Conservation (phyloP, 2,329 filamentous ascomycete species). For the Diaporthe vexans region DNA sequence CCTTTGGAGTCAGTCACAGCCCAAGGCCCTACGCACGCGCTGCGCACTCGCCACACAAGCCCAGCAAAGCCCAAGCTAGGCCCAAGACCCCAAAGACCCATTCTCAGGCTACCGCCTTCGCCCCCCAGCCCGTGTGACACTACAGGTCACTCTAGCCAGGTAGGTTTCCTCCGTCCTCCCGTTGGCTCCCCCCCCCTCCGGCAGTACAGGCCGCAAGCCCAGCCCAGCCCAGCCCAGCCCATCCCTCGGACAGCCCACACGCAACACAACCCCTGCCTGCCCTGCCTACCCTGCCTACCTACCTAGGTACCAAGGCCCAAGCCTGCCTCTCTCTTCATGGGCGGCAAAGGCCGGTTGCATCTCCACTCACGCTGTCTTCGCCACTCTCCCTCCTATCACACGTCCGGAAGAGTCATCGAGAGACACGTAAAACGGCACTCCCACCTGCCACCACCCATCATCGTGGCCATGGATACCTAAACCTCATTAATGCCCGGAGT, state of each 20-base stretch:
- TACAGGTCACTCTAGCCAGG: slow-evolving; percentile 42
- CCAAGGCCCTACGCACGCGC: slow-evolving; percentile 27
- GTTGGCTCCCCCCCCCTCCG: slow-evolving; percentile 11
- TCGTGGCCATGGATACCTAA: slow-evolving; percentile 41
- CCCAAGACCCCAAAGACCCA: slow-evolving; percentile 47
- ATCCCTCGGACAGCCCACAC: slow-evolving; percentile 26
- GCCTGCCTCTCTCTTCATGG: slow-evolving; percentile 32
- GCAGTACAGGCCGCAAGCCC: slow-evolving; percentile 31
- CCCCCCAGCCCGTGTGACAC: slow-evolving; percentile 46
- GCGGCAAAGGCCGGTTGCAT: slow-evolving; percentile 42
- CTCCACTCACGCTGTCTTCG: slow-evolving; percentile 37
- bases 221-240: slow-evolving; percentile 38
- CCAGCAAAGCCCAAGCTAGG: slow-evolving; percentile 41
- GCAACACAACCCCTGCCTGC: neutral
- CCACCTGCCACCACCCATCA: slow-evolving; percentile 33
- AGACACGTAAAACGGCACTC: slow-evolving; percentile 38
- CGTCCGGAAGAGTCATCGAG: slow-evolving; percentile 47
- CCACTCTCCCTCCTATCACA: slow-evolving; percentile 41
- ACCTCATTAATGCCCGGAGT: slow-evolving; percentile 40
- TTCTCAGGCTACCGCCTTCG: slow-evolving; percentile 49
- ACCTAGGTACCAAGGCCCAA: slow-evolving; percentile 30
- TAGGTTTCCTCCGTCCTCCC: slow-evolving; percentile 35
- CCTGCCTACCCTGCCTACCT: slow-evolving; percentile 20
- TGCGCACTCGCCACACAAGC: slow-evolving; percentile 29
- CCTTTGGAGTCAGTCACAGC: slow-evolving; percentile 34